phyloP scores from a whole-genome alignment of 768 basidiomycete genomes.

The Lanmaoa pseudosensibilis region DNA sequence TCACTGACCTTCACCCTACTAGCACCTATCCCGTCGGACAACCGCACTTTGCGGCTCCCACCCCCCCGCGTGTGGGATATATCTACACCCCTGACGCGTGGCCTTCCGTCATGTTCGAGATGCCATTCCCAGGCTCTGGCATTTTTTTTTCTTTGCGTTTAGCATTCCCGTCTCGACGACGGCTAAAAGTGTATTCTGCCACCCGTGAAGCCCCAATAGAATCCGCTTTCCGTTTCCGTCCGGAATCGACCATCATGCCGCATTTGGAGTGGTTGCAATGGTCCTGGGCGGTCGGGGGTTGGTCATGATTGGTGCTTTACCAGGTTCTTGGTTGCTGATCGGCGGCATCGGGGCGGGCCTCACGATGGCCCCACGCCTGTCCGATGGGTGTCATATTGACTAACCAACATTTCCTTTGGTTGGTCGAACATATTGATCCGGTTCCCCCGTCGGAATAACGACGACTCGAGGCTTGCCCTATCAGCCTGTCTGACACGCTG shows the following conservation, averaged over 20 bases:
- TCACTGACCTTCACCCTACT: neutral
- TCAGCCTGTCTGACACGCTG: neutral
- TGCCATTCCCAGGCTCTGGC: neutral
- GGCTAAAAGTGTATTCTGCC: neutral
- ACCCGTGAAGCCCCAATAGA: neutral
- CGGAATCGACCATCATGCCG: neutral
- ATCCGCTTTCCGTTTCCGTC: neutral
- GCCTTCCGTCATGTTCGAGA: neutral
- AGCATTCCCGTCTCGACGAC: neutral
- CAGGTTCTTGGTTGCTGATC: neutral
- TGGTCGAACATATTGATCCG: neutral
- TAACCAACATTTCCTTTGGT: neutral
- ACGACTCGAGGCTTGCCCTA: neutral
- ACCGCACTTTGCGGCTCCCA: neutral
- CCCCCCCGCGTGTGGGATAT: neutral
- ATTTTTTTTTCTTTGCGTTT: neutral
- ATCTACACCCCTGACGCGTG: neutral
- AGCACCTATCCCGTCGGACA: neutral
- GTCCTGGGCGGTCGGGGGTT: neutral
- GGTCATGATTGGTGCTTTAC: neutral
- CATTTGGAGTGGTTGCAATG: neutral
- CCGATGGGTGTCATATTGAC: neutral
- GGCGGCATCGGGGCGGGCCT: no score
- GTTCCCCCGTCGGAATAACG: neutral
- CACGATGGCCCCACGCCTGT: neutral